Conservation (phyloP, 257 asterid species). For the Eucommia ulmoides region DNA sequence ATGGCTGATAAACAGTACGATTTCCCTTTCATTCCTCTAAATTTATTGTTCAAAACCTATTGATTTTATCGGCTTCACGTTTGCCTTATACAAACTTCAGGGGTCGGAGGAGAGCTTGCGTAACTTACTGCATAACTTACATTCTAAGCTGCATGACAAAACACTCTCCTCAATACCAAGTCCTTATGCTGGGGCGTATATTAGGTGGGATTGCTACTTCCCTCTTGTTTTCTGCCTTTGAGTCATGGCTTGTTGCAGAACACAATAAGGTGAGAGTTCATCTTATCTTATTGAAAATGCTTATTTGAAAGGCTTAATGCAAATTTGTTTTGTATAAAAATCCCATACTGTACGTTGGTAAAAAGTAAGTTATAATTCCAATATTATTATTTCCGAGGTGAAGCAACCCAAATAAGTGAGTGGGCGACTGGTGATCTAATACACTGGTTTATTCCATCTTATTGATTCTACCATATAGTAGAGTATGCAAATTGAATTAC, state of each 20-base stretch:
- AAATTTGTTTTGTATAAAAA: too few species aligned
- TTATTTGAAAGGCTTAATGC: too few species aligned
- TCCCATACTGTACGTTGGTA: too few species aligned
- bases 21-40: not conserved
- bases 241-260: conserved; percentile 9
- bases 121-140: conserved; percentile 85
- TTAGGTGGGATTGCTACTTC: conserved; percentile 96
- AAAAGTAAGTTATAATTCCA: too few species aligned
- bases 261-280: conserved; percentile 4
- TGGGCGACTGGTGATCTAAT: too few species aligned
- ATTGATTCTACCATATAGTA: too few species aligned
- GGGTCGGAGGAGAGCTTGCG: conserved; percentile 92
- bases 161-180: conserved; percentile 80
- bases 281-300: too few species aligned
- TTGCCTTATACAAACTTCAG: conserved; percentile 37
- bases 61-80: not conserved
- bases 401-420: too few species aligned
- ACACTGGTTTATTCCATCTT: too few species aligned
- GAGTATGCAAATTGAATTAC: too few species aligned
- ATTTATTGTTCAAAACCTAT: not conserved
- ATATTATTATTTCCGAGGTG: too few species aligned
- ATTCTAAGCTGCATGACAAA: conserved; percentile 86
- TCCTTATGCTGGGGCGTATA: conserved; percentile 88
- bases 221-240: conserved; percentile 75
- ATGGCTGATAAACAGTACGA: conserved; percentile 45